These are phyloP conservation scores for Candida boleticola DNA, from an alignment of 805 yeast genomes.

Conservation along the genomic window DNA sequence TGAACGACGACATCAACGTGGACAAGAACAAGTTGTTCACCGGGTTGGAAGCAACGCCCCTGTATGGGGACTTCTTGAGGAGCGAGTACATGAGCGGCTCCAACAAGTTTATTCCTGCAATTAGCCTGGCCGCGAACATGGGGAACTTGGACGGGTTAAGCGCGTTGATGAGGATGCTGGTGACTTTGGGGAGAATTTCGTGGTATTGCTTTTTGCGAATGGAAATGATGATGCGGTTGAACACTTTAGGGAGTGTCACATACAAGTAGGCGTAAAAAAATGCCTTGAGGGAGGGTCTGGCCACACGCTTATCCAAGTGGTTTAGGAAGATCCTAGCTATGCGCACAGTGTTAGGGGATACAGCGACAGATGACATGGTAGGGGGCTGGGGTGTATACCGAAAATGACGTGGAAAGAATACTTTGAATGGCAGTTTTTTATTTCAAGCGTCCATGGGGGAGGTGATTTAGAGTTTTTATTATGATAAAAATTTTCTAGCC, in stretches of 20 bases:
- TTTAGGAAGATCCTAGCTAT: background rate
- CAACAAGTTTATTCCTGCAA: slow-evolving; percentile 29
- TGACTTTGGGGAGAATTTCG: slow-evolving; percentile 15
- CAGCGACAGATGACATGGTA: background rate
- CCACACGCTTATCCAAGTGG: slow-evolving; percentile 10
- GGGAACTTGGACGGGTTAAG: slow-evolving; percentile 33
- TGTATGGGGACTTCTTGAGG: slow-evolving; percentile 2
- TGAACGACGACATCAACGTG: slow-evolving; percentile 24
- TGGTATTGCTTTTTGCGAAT: slow-evolving; percentile 15
- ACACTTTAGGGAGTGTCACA: slow-evolving; percentile 29
- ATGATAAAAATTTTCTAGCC: no score
- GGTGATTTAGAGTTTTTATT: no score
- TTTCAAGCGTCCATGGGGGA: no score
- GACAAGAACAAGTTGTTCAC: slow-evolving; percentile 14
- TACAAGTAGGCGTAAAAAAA: slow-evolving; percentile 33
- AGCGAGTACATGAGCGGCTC: slow-evolving; percentile 21
- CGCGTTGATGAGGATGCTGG: slow-evolving; percentile 20
- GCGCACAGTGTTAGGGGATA: slow-evolving; percentile 1
- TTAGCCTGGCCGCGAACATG: slow-evolving; percentile 28
- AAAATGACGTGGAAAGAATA: no score
- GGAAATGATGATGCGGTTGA: slow-evolving; percentile 14
- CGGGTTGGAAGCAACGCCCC: background rate
- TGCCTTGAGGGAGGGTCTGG: slow-evolving; percentile 30
- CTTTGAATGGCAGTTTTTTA: no score
- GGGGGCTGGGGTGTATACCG: no score